Evolutionary conservation across 2,329 filamentous ascomycete genomes (phyloP).

Genomic region (Trichoderma brevicompactum): DNA sequence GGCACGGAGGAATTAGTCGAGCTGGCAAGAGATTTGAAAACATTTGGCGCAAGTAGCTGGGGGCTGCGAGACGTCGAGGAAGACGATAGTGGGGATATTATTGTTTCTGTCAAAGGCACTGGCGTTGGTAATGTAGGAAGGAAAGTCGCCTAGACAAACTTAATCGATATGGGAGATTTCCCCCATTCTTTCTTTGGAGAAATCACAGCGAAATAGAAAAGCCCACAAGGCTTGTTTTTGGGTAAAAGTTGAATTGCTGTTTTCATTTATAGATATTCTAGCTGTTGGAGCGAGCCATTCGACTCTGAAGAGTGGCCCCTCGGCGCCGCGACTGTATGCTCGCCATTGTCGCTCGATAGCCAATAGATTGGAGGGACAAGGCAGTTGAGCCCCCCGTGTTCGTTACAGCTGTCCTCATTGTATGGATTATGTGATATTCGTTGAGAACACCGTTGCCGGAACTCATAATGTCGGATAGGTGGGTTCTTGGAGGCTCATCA

Average conservation of each 20-base stretch:
- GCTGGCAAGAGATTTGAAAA: conserved; percentile 80
- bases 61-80: conserved; percentile 76
- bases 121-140: conserved; percentile 94
- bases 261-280: conserved; percentile 28
- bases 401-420: conserved; percentile 53
- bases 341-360: conserved; percentile 60
- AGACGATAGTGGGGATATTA: conserved; percentile 71
- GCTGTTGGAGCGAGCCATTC: conserved; percentile 30
- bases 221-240: neutral
- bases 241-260: conserved; percentile 14
- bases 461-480: conserved; percentile 53
- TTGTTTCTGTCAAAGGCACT: conserved; percentile 88
- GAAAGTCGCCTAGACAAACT: conserved; percentile 68
- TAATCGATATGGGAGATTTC: conserved; percentile 11
- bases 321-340: conserved; percentile 52
- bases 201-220: conserved; percentile 12
- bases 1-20: conserved; percentile 79
- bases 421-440: conserved; percentile 58
- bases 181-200: conserved; percentile 1
- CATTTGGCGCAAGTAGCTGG: conserved; percentile 91
- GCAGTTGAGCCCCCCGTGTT: conserved; percentile 54
- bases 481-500: conserved; percentile 43
- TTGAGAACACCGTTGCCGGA: conserved; percentile 60
- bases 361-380: conserved; percentile 57
- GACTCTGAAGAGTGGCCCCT: conserved; percentile 40